These are phyloP conservation scores for Pseudomonodictys pantanalensis DNA, from an alignment of 495 filamentous ascomycete species.

Conservation along the genomic window DNA sequence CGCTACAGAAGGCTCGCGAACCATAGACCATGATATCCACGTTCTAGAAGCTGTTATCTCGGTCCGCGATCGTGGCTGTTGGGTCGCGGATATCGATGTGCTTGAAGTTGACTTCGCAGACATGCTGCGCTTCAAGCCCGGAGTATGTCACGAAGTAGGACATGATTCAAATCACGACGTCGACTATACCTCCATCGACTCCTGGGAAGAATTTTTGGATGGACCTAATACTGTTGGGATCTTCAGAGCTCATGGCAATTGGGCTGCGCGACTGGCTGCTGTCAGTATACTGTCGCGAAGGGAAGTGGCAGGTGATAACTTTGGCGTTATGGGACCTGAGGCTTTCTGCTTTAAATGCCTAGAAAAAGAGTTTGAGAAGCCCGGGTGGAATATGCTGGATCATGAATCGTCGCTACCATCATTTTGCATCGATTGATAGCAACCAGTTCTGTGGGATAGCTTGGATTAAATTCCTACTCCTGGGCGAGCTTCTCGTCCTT, in stretches of 20 bases:
- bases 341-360: not conserved
- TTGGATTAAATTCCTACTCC: too few relatives aligned
- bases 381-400: not conserved
- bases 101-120: not conserved
- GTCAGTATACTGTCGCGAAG: not conserved
- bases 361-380: not conserved
- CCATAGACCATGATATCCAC: slow-evolving; percentile 34
- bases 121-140: not conserved
- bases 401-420: not conserved
- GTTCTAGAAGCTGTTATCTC: slow-evolving; percentile 40
- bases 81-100: slow-evolving; percentile 45
- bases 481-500: too few relatives aligned
- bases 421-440: not conserved
- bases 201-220: slow-evolving; percentile 10
- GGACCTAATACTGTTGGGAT: not conserved
- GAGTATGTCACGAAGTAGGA: not conserved
- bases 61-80: slow-evolving; percentile 38
- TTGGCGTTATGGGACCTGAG: not conserved
- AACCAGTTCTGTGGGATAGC: too few relatives aligned
- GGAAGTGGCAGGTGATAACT: not conserved
- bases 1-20: slow-evolving; percentile 8
- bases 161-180: not conserved
- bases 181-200: slow-evolving; percentile 1
- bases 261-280: slow-evolving; percentile 1
- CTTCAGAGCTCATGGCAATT: slow-evolving; percentile 1